Evolutionary conservation across 495 filamentous ascomycete species (phyloP), one percentile per base, ranked within the genome.

Genomic region (Lichenothelia convexa): DNA sequence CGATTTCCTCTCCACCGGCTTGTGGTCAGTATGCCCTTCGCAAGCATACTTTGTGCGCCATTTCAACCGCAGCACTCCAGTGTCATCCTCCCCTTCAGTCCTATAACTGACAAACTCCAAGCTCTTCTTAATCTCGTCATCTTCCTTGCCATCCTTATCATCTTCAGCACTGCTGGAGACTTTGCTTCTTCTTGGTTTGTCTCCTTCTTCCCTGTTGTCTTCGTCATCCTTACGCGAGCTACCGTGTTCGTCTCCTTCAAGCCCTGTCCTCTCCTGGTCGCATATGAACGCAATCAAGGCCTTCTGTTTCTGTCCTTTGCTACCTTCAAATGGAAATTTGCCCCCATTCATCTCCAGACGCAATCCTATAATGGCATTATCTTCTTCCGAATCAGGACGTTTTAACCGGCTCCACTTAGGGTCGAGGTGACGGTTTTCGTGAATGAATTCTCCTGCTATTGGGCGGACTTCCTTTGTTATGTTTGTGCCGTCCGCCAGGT

Each of bases 41-140:
- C 89, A 97, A 0, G 78, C 87, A 49, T 79, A 73, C 49, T 83
- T 79, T 9, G 89, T 93, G 43, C 60, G 57, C 89, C 89, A 97
- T 41, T 75, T 69, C 48, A 97, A 52, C 35, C 65, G 66, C 37
- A 97, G 51, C 12, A 78, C 57, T 36, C 66, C 61, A 8, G 53
- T 62, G 17, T 56, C 57, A 5, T 63, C 61, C 22, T 64, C 41
- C 3, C 41, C 66, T 36, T 67, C 59, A 1, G 46, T 47, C 6
- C 55, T 60, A 51, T 87, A 93, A 41, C 72, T 69, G 36, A 78
- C 61, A 54, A 79, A 87, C 32, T 72, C 56, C 34, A 94, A 57
- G 48, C 76, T 84, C 22, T 59, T 53, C 19, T 43, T 41, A 18
- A 48, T 36, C 40, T 40, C 57, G 29, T 45, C 54, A 21, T 48